These are phyloP conservation scores for Thermoascus crustaceus DNA, from an alignment of 2,329 filamentous ascomycete genomes.

Conservation along the genomic window DNA sequence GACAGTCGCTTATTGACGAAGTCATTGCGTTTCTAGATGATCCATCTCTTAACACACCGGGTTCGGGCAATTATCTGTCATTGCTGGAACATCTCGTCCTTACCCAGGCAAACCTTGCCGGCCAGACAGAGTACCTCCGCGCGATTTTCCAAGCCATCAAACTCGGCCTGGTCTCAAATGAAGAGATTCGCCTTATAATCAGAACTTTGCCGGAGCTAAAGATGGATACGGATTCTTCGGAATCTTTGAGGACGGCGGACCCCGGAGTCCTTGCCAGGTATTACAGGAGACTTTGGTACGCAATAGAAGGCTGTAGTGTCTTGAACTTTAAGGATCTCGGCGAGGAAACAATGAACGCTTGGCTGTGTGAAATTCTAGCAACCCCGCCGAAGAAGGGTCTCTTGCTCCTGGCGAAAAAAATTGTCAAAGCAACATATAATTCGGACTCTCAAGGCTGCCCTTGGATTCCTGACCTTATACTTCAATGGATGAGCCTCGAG, in stretches of 20 bases:
- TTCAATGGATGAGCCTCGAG: conserved; percentile 16
- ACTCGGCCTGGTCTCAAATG: conserved; percentile 25
- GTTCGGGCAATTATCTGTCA: conserved; percentile 27
- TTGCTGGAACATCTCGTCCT: conserved; percentile 19
- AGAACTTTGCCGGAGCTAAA: conserved; percentile 16
- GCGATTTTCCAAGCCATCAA: conserved; percentile 23
- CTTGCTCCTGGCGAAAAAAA: conserved; percentile 20
- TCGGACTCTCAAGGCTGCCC: conserved; percentile 5
- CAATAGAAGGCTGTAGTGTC: conserved; percentile 28
- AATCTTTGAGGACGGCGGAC: conserved; percentile 11
- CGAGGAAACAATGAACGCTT: conserved; percentile 19
- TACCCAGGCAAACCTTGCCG: conserved; percentile 11
- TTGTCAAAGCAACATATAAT: conserved; percentile 22
- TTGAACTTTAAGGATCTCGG: conserved; percentile 26
- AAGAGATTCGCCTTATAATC: conserved; percentile 27
- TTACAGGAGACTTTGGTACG: conserved; percentile 29
- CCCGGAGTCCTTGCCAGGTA: conserved; percentile 13
- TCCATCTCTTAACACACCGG: conserved; percentile 26
- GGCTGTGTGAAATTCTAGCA: conserved; percentile 23
- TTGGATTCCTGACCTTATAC: conserved; percentile 22
- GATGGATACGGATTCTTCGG: too few relatives aligned
- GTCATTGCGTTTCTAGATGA: conserved; percentile 28
- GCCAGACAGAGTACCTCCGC: conserved; percentile 17
- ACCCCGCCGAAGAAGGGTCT: conserved; percentile 7
- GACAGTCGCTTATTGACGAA: conserved; percentile 13